These are phyloP conservation scores for Malus sieversii DNA, from an alignment of 306 rosid genomes.

Conservation along the genomic window DNA sequence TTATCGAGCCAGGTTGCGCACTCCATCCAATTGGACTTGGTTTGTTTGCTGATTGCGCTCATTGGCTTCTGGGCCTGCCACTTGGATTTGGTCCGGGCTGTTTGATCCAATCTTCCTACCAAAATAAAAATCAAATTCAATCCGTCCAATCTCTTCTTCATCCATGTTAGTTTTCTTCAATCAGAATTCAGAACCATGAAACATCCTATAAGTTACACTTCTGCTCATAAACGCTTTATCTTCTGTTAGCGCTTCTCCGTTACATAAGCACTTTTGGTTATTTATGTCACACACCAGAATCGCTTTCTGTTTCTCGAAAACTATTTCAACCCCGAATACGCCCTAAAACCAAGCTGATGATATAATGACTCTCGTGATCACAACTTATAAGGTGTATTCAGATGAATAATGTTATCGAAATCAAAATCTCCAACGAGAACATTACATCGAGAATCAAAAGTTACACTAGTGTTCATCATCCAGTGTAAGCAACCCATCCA, in stretches of 20 bases:
- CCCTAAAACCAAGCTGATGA: background rate
- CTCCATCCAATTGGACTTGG: too few relatives aligned
- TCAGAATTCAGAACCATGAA: background rate
- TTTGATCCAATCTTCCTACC: background rate
- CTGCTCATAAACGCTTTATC: background rate
- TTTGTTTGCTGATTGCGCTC: too few relatives aligned
- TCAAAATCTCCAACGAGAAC: background rate
- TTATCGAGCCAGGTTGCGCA: too few relatives aligned
- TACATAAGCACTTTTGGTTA: background rate
- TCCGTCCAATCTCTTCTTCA: background rate
- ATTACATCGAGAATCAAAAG: background rate
- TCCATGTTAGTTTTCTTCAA: background rate
- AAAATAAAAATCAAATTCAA: background rate
- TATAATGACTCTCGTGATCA: background rate
- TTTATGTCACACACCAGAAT: background rate
- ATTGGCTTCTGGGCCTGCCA: background rate
- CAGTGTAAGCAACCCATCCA: background rate
- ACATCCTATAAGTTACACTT: too few relatives aligned
- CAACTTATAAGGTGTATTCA: background rate
- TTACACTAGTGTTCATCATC: background rate
- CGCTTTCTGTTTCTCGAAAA: background rate
- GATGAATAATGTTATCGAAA: background rate
- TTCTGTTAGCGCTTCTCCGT: too few relatives aligned
- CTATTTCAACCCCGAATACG: too few relatives aligned
- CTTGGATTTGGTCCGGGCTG: background rate